Evolutionary conservation across 2,329 filamentous ascomycete species (phyloP), one percentile per base, ranked within the genome.

Genomic region (Aspergillus brunneoviolaceus): DNA sequence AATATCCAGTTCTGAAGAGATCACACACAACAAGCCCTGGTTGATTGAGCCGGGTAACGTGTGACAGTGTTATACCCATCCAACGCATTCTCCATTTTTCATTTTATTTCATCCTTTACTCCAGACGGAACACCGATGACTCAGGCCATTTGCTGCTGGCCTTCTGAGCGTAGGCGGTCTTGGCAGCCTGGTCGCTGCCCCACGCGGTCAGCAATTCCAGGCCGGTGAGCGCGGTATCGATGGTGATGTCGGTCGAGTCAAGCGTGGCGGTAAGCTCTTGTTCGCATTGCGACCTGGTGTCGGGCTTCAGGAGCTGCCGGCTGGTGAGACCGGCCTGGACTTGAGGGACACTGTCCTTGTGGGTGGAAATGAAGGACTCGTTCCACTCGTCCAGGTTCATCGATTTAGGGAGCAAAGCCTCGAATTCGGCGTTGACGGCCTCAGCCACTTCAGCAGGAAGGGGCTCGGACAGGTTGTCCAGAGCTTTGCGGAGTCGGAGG

Each of bases 381-480:
- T 93, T 94, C 77, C 83, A 85, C 65, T 85, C 80, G 51, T 82
- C 78, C 49, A 91, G 80, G 54, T 88, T 82, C 21, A 81, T 76
- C 42, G 78, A 76, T 31, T 84, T 83, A 10, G 84, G 77, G 6
- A 87, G 81, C 25, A 89, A 77, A 9, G 82, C 79, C 39, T 84
- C 85, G 67, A 93, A 90, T 64, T 88, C 87, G 2, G 85, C 77
- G 61, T 88, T 87, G 66, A 96, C 79, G 51, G 91, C 85, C 65
- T 92, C 85, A 53, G 84, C 81, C 21, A 89, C 84, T 75, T 90
- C 85, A 23, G 85, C 75, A 0, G 87, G 79, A 21, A 92, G 79
- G n/a, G 87, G 83, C 51, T 82, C 83, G 19, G 82, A 74, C 49
- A 85, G 82, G 5, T 79, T 77, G 64, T 84, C 82, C 53, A 90